Evolutionary conservation across 805 yeast genomes (phyloP), one percentile per base, ranked within the genome.

Genomic region (Kodamaea jinghongensis): DNA sequence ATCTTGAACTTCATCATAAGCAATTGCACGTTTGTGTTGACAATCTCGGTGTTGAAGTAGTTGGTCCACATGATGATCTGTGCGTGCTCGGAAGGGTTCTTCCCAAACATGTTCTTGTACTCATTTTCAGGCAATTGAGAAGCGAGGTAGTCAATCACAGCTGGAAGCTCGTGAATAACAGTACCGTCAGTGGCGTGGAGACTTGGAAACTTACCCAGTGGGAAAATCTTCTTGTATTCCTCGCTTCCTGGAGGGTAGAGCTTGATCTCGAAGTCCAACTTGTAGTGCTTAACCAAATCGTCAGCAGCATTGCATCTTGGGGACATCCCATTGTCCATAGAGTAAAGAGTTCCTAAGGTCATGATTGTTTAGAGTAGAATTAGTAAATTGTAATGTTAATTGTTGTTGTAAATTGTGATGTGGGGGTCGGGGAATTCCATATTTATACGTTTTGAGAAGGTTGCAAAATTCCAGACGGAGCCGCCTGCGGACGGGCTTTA

Each of bases 271-370:
- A 31, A 15, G 25, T 15, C 34, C 12, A 31, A 17, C 12, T 31
- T 14, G 23, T 10, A 31, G 23, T 31, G 17, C 25, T 17, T 31
- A 25, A 31, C 25, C 16, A 31, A 31, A 12, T 31, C 34, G n/a
- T 17, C 16, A 31, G 16, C 25, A n/a, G 17, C 11, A 25, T 31
- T 31, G 34, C 16, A 13, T 16, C 34, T 31, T 5, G 34, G 25
- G 5, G 34, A 31, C 10, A 31, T 7, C 13, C 20, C 12, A 12
- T 14, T 17, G 22, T 10, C 13, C 34, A 31, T 16, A n/a, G 13
- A 16, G 13, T 31, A 17, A 25, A 31, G 16, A 12, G 34, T 17
- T 10, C 34, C 34, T 6, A 31, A 10, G 13, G 34, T 9, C 34
- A 31, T 31, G 11, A 15, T 15, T 28, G 31, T 8, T 13, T 20